Conservation (phyloP, 2,329 filamentous ascomycete genomes). For the Huntiella moniliformis region DNA sequence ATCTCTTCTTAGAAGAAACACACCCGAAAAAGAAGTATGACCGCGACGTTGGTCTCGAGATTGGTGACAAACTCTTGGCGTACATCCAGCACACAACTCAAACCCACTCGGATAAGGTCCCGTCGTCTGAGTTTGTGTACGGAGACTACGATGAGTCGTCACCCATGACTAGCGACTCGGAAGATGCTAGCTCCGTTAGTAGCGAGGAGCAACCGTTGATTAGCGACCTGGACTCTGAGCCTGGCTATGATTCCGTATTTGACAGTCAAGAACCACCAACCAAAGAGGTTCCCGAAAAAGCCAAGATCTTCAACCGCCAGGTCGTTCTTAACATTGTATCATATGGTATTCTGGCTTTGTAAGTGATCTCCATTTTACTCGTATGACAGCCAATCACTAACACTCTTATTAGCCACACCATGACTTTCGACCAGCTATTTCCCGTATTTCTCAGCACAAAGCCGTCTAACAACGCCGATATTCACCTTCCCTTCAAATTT, state of each 20-base stretch:
- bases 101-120: background rate
- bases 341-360: slow-evolving; percentile 90
- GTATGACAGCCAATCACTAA: slow-evolving; percentile 11
- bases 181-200: slow-evolving; percentile 3
- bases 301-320: slow-evolving; percentile 59
- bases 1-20: slow-evolving; percentile 86
- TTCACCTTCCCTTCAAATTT: slow-evolving; percentile 67
- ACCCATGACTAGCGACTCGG: slow-evolving; percentile 6
- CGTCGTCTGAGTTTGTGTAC: no score
- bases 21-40: slow-evolving; percentile 64
- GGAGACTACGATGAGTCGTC: no score
- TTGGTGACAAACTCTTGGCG: slow-evolving; percentile 39
- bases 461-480: slow-evolving; percentile 28
- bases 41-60: slow-evolving; percentile 55
- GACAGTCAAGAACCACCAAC: slow-evolving; percentile 15
- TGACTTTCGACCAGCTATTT: slow-evolving; percentile 86
- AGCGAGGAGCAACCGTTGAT: no score
- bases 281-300: background rate
- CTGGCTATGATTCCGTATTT: background rate
- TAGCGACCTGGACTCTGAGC: no score
- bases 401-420: slow-evolving; percentile 54
- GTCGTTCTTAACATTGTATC: slow-evolving; percentile 75
- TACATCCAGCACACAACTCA: no score
- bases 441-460: slow-evolving; percentile 74
- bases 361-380: slow-evolving; percentile 26